Conservation (phyloP, 148 eudicot species). For the Gaultheria prostrata region DNA sequence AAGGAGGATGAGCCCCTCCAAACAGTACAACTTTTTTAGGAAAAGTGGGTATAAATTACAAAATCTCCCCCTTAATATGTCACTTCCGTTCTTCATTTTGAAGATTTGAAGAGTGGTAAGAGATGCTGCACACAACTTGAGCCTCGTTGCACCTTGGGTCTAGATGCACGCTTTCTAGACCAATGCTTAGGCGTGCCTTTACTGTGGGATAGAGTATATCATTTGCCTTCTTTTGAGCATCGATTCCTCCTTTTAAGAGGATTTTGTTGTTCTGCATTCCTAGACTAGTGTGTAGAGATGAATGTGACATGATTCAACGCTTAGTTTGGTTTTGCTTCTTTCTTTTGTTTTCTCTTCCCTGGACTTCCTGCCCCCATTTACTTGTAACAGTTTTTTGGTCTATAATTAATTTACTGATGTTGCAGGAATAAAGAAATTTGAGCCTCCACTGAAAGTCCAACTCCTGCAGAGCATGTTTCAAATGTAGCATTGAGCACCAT, state of each 20-base stretch:
- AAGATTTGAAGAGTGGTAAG: too few relatives aligned
- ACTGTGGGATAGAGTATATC: neutral
- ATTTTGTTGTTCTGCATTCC: neutral
- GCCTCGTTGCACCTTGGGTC: neutral
- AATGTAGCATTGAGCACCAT: neutral
- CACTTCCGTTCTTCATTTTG: too few relatives aligned
- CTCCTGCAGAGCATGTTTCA: neutral
- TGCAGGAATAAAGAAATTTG: neutral
- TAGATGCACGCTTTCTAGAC: neutral
- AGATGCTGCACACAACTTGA: neutral
- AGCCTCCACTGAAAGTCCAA: neutral
- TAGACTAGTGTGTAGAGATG: neutral
- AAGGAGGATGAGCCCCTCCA: too few relatives aligned
- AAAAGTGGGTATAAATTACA: too few relatives aligned
- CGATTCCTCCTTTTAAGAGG: neutral
- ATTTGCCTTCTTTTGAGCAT: neutral
- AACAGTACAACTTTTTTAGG: too few relatives aligned
- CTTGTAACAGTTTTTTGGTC: too few relatives aligned
- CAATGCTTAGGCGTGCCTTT: neutral
- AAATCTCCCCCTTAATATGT: too few relatives aligned
- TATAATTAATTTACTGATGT: neutral
- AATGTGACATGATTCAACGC: neutral
- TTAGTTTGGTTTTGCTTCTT: neutral
- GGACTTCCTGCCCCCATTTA: neutral
- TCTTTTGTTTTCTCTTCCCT: neutral